A percentile compares a stretch with the other conserved stretches of the same genome.
phyloP scores from a whole-genome alignment of 1,284 basidiomycete genomes.

The Moesziomyces parantarcticus region DNA sequence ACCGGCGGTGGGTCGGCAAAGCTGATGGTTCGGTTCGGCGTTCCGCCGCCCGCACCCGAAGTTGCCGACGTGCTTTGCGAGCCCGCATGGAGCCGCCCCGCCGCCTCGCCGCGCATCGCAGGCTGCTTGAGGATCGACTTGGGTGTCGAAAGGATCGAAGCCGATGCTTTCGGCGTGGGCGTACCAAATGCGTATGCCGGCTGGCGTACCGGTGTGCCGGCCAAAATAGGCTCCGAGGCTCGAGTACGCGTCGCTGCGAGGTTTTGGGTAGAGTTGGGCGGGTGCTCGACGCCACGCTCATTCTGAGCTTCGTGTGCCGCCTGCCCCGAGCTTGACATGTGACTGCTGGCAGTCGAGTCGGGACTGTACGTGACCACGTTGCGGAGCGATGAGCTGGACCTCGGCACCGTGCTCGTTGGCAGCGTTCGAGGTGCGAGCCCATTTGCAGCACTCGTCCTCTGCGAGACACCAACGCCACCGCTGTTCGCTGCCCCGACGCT shows the following conservation, averaged over 20 bases:
- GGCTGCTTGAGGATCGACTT: conserved; percentile 48
- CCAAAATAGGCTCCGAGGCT: background rate
- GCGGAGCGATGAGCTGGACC: conserved; percentile 41
- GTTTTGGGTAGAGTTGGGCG: too few species aligned
- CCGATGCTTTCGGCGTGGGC: conserved; percentile 31
- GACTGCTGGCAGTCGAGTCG: conserved; percentile 41
- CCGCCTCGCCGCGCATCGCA: conserved; percentile 15
- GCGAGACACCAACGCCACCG: background rate
- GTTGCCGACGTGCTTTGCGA: conserved; percentile 19
- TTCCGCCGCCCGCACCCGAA: conserved; percentile 22
- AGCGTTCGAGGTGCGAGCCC: conserved; percentile 12
- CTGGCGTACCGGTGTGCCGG: conserved; percentile 34
- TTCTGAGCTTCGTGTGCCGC: conserved; percentile 13
- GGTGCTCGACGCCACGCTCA: background rate
- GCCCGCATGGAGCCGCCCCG: conserved; percentile 10
- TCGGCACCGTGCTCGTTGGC: conserved; percentile 30
- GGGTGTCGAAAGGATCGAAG: conserved; percentile 30
- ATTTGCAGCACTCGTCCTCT: conserved; percentile 5
- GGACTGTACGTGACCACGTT: conserved; percentile 48
- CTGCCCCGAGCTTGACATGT: conserved; percentile 15
- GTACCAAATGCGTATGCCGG: conserved; percentile 18
- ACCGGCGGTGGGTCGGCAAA: conserved; percentile 43
- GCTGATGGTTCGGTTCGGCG: conserved; percentile 48
- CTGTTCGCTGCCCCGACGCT: background rate
- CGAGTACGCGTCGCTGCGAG: background rate